A percentile compares a stretch with the other conserved stretches of the same genome.
These are phyloP conservation scores for Kazachstania sp. DNA, from an alignment of 1,139 yeast genomes.

Conservation along the genomic window DNA sequence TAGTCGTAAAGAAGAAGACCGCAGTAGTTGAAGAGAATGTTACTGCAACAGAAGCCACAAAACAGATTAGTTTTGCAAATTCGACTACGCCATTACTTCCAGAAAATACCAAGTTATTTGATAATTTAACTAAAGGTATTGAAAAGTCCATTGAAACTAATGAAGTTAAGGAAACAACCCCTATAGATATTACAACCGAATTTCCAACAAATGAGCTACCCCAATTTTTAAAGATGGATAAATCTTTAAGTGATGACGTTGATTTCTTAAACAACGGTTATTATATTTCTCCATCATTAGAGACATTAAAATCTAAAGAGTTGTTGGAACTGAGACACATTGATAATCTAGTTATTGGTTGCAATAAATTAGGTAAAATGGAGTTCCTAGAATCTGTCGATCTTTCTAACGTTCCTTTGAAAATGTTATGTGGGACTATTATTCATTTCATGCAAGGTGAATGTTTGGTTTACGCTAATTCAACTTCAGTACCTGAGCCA, in stretches of 20 bases:
- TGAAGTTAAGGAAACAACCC: no score
- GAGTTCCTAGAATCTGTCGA: constrained; percentile 79
- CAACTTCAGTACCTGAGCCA: constrained; percentile 48
- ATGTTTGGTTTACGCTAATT: constrained; percentile 69
- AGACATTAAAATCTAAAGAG: constrained; percentile 51
- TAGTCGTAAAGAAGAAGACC: constrained; percentile 16
- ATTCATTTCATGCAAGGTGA: constrained; percentile 53
- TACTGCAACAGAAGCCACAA: neutral
- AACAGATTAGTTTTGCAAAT: neutral
- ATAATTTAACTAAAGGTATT: neutral
- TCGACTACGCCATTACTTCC: neutral
- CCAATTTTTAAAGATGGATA: constrained; percentile 2
- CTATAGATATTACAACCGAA: neutral
- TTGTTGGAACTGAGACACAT: constrained; percentile 58
- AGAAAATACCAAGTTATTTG: neutral
- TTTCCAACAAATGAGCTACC: neutral
- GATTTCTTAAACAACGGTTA: constrained; percentile 60
- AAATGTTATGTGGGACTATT: constrained; percentile 57
- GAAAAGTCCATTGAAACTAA: no score
- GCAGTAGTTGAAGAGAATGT: neutral
- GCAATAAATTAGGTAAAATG: constrained; percentile 67
- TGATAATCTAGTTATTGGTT: constrained; percentile 66
- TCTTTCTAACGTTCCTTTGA: constrained; percentile 54
- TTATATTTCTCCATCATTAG: constrained; percentile 75
- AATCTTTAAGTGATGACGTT: constrained; percentile 33